Conservation (phyloP, 2,329 filamentous ascomycete genomes). For the Neofusicoccum umdonicola region DNA sequence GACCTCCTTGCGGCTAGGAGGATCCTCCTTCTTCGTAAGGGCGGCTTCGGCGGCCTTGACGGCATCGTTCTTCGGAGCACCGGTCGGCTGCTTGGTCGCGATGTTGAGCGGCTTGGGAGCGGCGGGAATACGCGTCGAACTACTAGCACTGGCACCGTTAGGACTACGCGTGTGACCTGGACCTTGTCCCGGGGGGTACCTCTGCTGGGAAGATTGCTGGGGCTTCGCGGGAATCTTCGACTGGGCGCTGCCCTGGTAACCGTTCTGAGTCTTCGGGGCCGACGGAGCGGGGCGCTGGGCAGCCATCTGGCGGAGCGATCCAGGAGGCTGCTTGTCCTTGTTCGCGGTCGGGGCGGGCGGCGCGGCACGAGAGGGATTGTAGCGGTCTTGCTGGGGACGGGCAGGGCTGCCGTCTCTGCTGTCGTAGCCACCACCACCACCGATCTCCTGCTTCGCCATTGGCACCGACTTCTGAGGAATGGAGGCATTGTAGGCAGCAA, state of each 20-base stretch:
- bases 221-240: slow-evolving; percentile 25
- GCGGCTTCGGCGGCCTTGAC: slow-evolving; percentile 89
- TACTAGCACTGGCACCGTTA: slow-evolving; percentile 10
- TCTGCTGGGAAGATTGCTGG: slow-evolving; percentile 24
- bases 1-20: slow-evolving; percentile 76
- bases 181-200: slow-evolving; percentile 14
- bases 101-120: slow-evolving; percentile 57
- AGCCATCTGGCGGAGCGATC: slow-evolving; percentile 51
- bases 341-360: slow-evolving; percentile 65
- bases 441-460: slow-evolving; percentile 85
- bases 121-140: slow-evolving; percentile 32
- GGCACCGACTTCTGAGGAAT: slow-evolving; percentile 78
- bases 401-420: slow-evolving; percentile 45
- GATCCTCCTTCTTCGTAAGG: slow-evolving; percentile 76
- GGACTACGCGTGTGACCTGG: slow-evolving; percentile 11
- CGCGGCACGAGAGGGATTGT: slow-evolving; percentile 80
- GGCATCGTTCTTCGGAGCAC: slow-evolving; percentile 59
- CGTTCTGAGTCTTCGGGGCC: slow-evolving; percentile 53
- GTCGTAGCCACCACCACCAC: slow-evolving; percentile 60
- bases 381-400: slow-evolving; percentile 58
- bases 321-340: slow-evolving; percentile 47
- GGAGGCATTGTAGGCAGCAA: slow-evolving; percentile 86
- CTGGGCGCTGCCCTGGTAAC: slow-evolving; percentile 29
- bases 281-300: slow-evolving; percentile 83
- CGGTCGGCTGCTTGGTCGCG: slow-evolving; percentile 46